Evolutionary conservation across 192 early-diverging fungal species (phyloP), one percentile per base, ranked within the genome.

Genomic region (Mortierella antarctica): DNA sequence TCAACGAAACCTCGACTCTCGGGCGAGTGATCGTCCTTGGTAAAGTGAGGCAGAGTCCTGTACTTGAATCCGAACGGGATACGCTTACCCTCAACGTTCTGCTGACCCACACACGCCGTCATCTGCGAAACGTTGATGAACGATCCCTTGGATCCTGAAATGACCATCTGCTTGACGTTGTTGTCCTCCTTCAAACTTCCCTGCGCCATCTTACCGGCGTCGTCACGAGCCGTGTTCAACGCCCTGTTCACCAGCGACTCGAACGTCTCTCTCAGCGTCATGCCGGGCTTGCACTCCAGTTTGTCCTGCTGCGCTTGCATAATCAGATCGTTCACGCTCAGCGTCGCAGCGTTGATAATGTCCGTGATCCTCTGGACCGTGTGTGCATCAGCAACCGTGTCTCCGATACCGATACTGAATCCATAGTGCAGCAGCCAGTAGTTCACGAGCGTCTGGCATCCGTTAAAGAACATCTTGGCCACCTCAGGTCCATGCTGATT

Each of bases 51-150:
- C 71, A 99, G 86, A 3, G 97, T 92, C 49, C 98, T 92, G 83
- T 95, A 91, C 83, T 93, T 92, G 87, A 99, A 98, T 6, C 97
- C 97, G 71, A 94, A 98, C 15, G 96, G 96, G 85, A 99, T 98
- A 70, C 98, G 96, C 77, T 96, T 96, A 71, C 98, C 98, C 74
- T 99, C 97, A n/a, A 99, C 96, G 86, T 96, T 96, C 82, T 99
- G 98, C 84, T 98, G 98, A 50, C 98, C 98, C n/a, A 99, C 97
- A 93, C 94, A 96, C 18, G 96, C 96, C 18, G 95, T 88, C 95
- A 99, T 99, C 86, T 99, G 98, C 39, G 97, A 96, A 47, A 98
- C 92, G 83, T 99, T 99, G 65, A 99, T 94, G 64, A 91, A 92
- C 10, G 94, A 96, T 57, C 98, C 98, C 76, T 99, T 99, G 44